Conservation (phyloP, 306 rosid species). For the Vigna mungo region DNA sequence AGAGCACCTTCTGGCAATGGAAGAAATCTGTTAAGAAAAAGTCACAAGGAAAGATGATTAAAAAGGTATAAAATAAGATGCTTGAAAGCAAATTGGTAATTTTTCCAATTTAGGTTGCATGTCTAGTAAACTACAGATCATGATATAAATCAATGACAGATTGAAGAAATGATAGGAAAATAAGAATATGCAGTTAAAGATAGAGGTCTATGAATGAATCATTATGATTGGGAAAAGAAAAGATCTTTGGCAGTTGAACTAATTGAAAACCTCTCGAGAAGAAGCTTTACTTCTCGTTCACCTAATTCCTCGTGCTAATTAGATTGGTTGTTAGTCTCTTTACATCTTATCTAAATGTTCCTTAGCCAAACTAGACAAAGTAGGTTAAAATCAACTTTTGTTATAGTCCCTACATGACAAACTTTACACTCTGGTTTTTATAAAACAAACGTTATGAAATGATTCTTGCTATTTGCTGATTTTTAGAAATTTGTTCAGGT, state of each 20-base stretch:
- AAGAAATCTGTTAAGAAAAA: slow-evolving; percentile 58
- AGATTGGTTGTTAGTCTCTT: not conserved
- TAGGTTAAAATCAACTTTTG: not conserved
- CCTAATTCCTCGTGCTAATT: slow-evolving; percentile 24
- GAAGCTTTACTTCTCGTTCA: slow-evolving; percentile 18
- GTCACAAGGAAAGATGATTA: slow-evolving; percentile 30
- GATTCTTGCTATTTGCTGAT: not conserved
- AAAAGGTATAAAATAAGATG: slow-evolving; percentile 10
- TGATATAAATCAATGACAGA: slow-evolving; percentile 3
- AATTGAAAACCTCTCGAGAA: not conserved
- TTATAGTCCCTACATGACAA: not conserved
- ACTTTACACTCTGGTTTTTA: not conserved
- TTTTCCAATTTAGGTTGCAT: not conserved
- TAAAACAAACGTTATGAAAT: not conserved
- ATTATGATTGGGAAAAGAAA: slow-evolving; percentile 9
- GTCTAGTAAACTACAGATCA: not conserved
- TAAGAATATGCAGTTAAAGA: not conserved
- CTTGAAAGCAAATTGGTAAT: not conserved
- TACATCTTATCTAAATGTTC: not conserved
- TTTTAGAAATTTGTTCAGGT: not conserved
- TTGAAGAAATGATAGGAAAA: slow-evolving; percentile 4
- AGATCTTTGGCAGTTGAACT: not conserved
- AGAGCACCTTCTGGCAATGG: slow-evolving; percentile 82
- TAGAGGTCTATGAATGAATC: not conserved
- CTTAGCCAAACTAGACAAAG: not conserved